These are phyloP conservation scores for Pholiota molesta DNA, from an alignment of 768 basidiomycete species.

Conservation along the genomic window DNA sequence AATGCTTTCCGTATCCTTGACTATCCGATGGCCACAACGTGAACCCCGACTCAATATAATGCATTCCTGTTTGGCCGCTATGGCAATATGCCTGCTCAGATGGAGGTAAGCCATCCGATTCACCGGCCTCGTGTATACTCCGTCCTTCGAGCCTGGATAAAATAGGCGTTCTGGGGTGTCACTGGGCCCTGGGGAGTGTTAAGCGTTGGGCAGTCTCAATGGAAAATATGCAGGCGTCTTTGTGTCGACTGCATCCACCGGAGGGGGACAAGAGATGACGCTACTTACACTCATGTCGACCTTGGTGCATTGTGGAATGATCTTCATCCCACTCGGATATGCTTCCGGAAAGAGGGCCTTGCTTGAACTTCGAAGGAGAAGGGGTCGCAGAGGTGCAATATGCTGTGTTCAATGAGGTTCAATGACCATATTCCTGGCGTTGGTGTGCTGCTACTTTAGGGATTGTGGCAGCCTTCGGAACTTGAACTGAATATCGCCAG, in stretches of 20 bases:
- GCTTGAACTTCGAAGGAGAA: constrained; percentile 40
- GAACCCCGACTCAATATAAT: constrained; percentile 55
- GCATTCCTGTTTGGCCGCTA: constrained; percentile 75
- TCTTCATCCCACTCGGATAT: constrained; percentile 77
- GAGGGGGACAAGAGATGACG: constrained; percentile 81
- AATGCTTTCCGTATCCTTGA: constrained; percentile 8
- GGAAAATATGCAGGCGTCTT: constrained; percentile 82
- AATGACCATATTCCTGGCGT: too few relatives aligned
- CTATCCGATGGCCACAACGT: constrained; percentile 59
- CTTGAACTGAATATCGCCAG: constrained; percentile 56
- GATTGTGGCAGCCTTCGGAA: constrained; percentile 37
- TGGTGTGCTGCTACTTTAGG: too few relatives aligned
- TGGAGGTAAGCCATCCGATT: constrained; percentile 17
- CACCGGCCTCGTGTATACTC: neutral
- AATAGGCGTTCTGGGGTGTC: constrained; percentile 74
- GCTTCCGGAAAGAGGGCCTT: constrained; percentile 29
- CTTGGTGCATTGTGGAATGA: constrained; percentile 72
- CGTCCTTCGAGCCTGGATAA: neutral
- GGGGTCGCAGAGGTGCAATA: constrained; percentile 61
- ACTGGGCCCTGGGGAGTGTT: constrained; percentile 76
- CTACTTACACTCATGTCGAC: constrained; percentile 54
- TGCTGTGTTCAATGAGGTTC: neutral
- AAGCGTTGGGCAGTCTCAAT: constrained; percentile 57
- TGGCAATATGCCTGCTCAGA: constrained; percentile 77
- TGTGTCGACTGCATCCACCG: constrained; percentile 70